A percentile compares a stretch with the other conserved stretches of the same genome.
phyloP scores from a whole-genome alignment of 2,329 filamentous ascomycete genomes.

The Macrophomina pseudophaseolina region DNA sequence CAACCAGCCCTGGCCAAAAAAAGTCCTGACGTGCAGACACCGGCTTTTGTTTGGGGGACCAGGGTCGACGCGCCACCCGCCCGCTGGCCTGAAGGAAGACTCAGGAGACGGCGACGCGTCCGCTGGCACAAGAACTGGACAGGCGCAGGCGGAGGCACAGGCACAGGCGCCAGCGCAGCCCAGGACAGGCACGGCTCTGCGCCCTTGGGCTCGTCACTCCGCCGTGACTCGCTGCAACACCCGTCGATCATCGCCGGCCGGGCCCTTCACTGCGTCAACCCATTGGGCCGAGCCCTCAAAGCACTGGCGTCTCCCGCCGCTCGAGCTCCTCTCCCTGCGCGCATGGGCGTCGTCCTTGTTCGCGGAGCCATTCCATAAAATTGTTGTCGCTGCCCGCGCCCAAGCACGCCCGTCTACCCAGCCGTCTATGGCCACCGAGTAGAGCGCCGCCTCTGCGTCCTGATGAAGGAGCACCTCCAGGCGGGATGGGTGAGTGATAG shows the following conservation, averaged over 20 bases:
- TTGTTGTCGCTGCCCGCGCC: conserved; percentile 26
- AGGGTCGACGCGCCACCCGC: conserved; percentile 13
- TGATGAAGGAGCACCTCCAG: conserved; percentile 42
- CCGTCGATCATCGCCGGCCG: conserved; percentile 25
- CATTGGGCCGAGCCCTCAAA: conserved; percentile 23
- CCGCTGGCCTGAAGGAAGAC: conserved; percentile 21
- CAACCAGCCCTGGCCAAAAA: conserved; percentile 4
- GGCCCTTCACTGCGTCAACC: conserved; percentile 19
- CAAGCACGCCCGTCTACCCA: conserved; percentile 30
- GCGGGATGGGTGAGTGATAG: conserved; percentile 45
- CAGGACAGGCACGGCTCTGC: conserved; percentile 5
- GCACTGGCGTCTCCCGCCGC: conserved; percentile 22
- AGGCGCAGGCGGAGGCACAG: background rate
- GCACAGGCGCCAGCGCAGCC: background rate
- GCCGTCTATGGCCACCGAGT: conserved; percentile 32
- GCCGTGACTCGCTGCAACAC: conserved; percentile 25
- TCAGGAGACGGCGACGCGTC: conserved; percentile 22
- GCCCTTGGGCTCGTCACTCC: conserved; percentile 15
- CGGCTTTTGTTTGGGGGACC: conserved; percentile 12
- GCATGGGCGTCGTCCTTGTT: conserved; percentile 22
- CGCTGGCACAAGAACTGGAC: background rate
- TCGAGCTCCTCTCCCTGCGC: conserved; percentile 26
- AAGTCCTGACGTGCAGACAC: conserved; percentile 17
- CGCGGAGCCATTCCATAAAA: conserved; percentile 17
- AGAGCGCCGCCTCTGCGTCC: conserved; percentile 28